A percentile compares a stretch with the other conserved stretches of the same genome.
These are phyloP conservation scores for Alternaria ventricosa DNA, from an alignment of 2,329 filamentous ascomycete genomes.

Conservation along the genomic window DNA sequence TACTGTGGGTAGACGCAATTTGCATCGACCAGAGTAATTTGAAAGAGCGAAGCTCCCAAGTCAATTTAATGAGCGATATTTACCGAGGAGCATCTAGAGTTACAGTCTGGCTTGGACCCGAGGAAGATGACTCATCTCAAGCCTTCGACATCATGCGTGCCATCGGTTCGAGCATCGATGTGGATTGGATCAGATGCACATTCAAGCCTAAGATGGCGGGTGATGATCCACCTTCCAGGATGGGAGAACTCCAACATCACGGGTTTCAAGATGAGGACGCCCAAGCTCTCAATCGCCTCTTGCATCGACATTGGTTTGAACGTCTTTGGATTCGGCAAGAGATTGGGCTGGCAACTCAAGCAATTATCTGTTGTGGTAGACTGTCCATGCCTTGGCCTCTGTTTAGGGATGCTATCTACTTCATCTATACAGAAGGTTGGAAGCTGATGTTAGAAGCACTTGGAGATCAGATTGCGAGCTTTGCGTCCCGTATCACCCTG, in stretches of 20 bases:
- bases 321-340: background rate
- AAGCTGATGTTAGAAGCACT: background rate
- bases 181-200: background rate
- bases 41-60: background rate
- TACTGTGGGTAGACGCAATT: background rate
- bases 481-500: accelerated
- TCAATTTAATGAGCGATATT: background rate
- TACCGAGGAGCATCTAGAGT: background rate
- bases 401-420: background rate
- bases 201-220: too few relatives aligned
- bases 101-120: background rate
- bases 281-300: background rate
- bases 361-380: background rate
- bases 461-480: background rate
- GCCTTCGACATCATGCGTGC: accelerated
- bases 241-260: too few relatives aligned
- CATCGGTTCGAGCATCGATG: background rate
- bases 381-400: background rate
- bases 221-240: too few relatives aligned
- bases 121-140: background rate
- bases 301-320: background rate
- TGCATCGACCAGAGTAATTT: background rate
- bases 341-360: background rate
- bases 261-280: background rate
- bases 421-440: accelerated